Conservation (phyloP, 83 land plant species). For the Picea abies region DNA sequence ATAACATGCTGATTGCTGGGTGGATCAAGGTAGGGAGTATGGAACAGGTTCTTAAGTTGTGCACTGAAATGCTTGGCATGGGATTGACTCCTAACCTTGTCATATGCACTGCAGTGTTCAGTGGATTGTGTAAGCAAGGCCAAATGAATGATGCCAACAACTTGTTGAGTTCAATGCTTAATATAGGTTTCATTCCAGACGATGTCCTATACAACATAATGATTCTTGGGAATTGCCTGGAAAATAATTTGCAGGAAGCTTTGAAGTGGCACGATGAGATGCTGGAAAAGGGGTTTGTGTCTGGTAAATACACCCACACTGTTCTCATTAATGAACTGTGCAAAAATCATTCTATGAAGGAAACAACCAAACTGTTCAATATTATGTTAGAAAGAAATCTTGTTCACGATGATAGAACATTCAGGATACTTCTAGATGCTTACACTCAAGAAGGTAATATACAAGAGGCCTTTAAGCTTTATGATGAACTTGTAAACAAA, state of each 20-base stretch:
- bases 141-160: constrained; percentile 5
- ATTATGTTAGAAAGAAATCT: constrained; percentile 1
- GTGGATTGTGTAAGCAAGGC: constrained; percentile 8
- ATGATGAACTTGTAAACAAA: constrained; percentile 1
- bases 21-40: constrained; percentile 8
- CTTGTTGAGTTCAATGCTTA: not conserved
- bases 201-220: not conserved
- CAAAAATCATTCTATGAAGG: constrained; percentile 3
- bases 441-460: not conserved
- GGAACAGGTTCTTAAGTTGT: constrained; percentile 5
- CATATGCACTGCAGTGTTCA: not conserved
- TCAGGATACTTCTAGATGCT: not conserved
- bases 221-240: constrained; percentile 3
- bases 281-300: not conserved
- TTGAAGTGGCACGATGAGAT: not conserved
- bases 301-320: not conserved
- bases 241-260: constrained; percentile 2
- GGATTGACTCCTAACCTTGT: constrained; percentile 9
- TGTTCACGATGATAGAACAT: constrained; percentile 8
- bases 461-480: constrained; percentile 5
- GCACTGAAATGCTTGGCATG: constrained; percentile 3
- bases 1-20: constrained; percentile 8
- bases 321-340: constrained; percentile 7
- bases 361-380: not conserved
- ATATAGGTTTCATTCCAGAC: not conserved